Evolutionary conservation across 805 yeast genomes (phyloP).

Genomic region (Hanseniaspora valbyensis): DNA sequence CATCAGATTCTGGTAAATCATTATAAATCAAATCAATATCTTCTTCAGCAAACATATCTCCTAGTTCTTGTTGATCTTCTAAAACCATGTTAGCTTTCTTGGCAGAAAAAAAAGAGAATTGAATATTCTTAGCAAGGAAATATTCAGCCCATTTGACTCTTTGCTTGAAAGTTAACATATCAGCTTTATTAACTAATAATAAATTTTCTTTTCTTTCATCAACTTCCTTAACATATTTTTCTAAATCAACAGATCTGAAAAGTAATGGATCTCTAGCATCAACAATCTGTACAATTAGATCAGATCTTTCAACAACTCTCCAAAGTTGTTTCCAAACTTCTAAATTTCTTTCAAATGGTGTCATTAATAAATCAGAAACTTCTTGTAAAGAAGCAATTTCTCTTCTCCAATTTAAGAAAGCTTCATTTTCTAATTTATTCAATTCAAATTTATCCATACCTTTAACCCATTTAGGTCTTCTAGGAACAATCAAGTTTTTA

Average conservation of each 20-base stretch:
- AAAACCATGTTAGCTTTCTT: constrained; percentile 65
- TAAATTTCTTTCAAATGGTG: constrained; percentile 93
- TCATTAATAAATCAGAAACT: constrained; percentile 66
- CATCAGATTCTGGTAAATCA: constrained; percentile 22
- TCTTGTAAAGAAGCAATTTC: constrained; percentile 77
- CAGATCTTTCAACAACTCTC: constrained; percentile 94
- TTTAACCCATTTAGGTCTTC: constrained; percentile 80
- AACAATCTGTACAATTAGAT: constrained; percentile 88
- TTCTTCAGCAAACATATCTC: constrained; percentile 23
- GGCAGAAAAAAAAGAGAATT: constrained; percentile 89
- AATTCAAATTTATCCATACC: constrained; percentile 62
- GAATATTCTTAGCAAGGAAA: constrained; percentile 55
- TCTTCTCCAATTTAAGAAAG: constrained; percentile 91
- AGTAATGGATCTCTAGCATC: constrained; percentile 91
- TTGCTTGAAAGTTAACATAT: constrained; percentile 65
- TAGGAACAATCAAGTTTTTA: constrained; percentile 69
- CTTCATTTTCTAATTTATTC: constrained; percentile 76
- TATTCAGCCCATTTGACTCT: constrained; percentile 80
- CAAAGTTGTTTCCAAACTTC: constrained; percentile 98
- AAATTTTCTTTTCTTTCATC: constrained; percentile 68
- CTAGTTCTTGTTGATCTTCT: constrained; percentile 44
- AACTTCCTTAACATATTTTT: constrained; percentile 65
- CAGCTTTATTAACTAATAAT: constrained; percentile 86
- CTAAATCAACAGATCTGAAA: constrained; percentile 82
- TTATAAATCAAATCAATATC: constrained; percentile 25